These are phyloP conservation scores for Pseudogymnoascus sp. DNA, from an alignment of 2,329 filamentous ascomycete species.

Conservation along the genomic window DNA sequence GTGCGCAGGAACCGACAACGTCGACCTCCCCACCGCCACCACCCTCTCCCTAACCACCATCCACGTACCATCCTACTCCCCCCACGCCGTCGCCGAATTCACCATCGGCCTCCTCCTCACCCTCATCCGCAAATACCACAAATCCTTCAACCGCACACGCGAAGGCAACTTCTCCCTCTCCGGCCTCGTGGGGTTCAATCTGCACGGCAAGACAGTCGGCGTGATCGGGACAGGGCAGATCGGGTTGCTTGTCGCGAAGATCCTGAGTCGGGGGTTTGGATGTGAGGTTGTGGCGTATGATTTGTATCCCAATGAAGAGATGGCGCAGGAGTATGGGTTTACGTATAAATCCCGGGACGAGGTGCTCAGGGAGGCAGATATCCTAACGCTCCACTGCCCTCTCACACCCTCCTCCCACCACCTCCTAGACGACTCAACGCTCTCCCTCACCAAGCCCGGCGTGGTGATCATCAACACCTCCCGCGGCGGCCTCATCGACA, in stretches of 20 bases:
- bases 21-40: constrained; percentile 51
- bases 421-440: constrained; percentile 45
- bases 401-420: constrained; percentile 43
- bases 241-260: constrained; percentile 53
- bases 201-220: constrained; percentile 59
- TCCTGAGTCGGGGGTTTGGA: constrained; percentile 55
- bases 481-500: constrained; percentile 57
- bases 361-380: neutral
- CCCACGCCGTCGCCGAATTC: constrained; percentile 64
- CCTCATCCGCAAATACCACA: constrained; percentile 60
- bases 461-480: constrained; percentile 52
- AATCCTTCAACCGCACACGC: constrained; percentile 60
- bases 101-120: constrained; percentile 61
- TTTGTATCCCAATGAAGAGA: constrained; percentile 1
- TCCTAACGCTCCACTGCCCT: constrained; percentile 25
- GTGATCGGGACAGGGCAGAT: constrained; percentile 60
- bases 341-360: neutral
- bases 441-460: constrained; percentile 26
- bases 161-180: constrained; percentile 63
- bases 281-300: constrained; percentile 57
- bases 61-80: constrained; percentile 61
- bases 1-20: constrained; percentile 63
- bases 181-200: constrained; percentile 54
- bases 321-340: neutral
- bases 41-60: constrained; percentile 52